These are phyloP conservation scores for Lasiosphaeria miniovina DNA, from an alignment of 495 filamentous ascomycete genomes.

Conservation along the genomic window DNA sequence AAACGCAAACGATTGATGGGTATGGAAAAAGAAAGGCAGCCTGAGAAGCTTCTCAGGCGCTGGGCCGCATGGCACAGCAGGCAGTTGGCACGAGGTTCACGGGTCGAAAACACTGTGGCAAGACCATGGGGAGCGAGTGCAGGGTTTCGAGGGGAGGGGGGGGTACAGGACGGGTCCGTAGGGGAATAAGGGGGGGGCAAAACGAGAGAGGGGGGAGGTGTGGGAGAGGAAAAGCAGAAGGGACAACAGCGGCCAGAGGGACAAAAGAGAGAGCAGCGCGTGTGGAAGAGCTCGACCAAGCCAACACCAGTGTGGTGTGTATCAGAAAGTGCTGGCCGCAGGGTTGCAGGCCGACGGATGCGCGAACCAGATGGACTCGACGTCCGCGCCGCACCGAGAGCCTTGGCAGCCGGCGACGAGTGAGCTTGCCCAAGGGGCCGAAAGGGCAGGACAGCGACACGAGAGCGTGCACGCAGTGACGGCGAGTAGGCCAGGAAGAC, in stretches of 20 bases:
- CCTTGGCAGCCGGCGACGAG: conserved; percentile 10
- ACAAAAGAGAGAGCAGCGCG: not conserved
- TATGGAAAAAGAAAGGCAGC: conserved; percentile 25
- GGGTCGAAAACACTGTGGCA: conserved; percentile 9
- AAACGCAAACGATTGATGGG: conserved; percentile 12
- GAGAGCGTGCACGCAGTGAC: not conserved
- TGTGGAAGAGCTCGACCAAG: conserved; percentile 5
- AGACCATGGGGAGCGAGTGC: conserved; percentile 1
- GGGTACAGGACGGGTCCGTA: too few relatives aligned
- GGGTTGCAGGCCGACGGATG: conserved; percentile 14
- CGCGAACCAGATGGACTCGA: conserved; percentile 2
- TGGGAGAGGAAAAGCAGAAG: conserved; percentile 1
- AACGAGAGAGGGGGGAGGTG: conserved; percentile 4
- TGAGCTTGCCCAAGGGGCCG: not conserved
- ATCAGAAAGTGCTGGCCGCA: conserved; percentile 17
- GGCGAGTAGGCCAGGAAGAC: not conserved
- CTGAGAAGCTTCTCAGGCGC: conserved; percentile 16
- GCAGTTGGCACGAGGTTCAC: conserved; percentile 18
- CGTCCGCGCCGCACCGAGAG: conserved; percentile 20
- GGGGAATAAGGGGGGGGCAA: not conserved
- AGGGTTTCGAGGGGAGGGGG: not conserved
- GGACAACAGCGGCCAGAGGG: not conserved
- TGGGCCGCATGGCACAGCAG: conserved; percentile 29
- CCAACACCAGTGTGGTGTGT: too few relatives aligned
- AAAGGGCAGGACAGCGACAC: not conserved